Evolutionary conservation across 108 stramenopile species (phyloP).

Genomic region (Craspedostauros australis): DNA sequence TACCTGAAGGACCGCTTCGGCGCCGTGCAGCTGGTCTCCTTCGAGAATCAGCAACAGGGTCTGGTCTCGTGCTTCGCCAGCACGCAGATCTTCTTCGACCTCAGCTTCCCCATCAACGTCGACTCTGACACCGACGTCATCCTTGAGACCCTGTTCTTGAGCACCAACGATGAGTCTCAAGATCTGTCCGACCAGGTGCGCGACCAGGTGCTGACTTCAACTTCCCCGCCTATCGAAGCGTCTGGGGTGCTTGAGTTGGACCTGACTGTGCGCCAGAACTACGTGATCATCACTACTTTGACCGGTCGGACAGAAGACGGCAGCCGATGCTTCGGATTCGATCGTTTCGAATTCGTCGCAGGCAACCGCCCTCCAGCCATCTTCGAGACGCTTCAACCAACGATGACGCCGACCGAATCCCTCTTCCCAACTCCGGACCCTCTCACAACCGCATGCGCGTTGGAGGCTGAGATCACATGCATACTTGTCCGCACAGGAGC

Average conservation of each 20-base stretch:
- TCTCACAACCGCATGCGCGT: no score
- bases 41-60: conserved; percentile 11
- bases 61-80: background rate
- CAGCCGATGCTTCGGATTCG: background rate
- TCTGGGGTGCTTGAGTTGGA: conserved; percentile 1
- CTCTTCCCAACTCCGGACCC: no score
- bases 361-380: conserved; percentile 3
- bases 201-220: no score
- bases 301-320: background rate
- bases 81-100: background rate
- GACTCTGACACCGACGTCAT: background rate
- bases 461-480: no score
- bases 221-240: no score
- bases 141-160: background rate
- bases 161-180: background rate
- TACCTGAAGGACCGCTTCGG: conserved; percentile 25
- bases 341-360: background rate
- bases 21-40: conserved; percentile 20
- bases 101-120: background rate
- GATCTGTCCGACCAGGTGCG: no score
- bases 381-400: background rate
- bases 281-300: background rate
- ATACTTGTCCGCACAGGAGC: no score
- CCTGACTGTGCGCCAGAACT: background rate
- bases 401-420: background rate